Evolutionary conservation across 805 yeast species (phyloP), one percentile per base, ranked within the genome.

Genomic region (Tetrapisispora phaffii): DNA sequence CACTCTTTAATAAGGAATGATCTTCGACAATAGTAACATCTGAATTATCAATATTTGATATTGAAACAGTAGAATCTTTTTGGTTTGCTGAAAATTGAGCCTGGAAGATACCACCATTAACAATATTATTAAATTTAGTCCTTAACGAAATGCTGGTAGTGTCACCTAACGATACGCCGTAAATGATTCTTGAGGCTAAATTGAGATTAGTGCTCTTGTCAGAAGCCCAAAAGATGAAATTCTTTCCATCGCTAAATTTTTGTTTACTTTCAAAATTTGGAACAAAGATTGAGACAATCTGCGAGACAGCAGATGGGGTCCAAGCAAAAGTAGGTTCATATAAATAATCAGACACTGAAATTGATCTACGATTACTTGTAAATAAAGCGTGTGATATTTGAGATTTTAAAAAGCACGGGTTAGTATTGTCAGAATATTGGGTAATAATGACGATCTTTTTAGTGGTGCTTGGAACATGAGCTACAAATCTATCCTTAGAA

Each of bases 301-400:
- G 73, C 50, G 69, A 62, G 37, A 73, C 74, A 4, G 81, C 76
- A 47, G 68, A 58, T 35, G 76, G 71, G 22, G 82, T 71, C 82
- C 83, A 79, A 36, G 66, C 66, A 50, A 76, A 77, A 47, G 70
- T 65, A 45, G 76, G 71, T 10, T 75, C 65, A 56, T 75, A 76
- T 34, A 71, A 60, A 53, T 70, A 77, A 50, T 79, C 85, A 22
- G 73, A 68, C 34, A 82, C 71, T 38, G 67, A 69, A 34, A 67
- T 41, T 17, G 53, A 46, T 20, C 40, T 48, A 40, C 62, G 46
- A 41, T 63, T 67, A 50, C 66, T 63, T 47, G 75, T 65, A 65
- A 79, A 81, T 52, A 85, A 66, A 33, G 93, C 75, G 10, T 90
- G 84, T 44, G 83, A 73, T 50, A 85, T 79, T 53, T 85, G 94